Conservation (phyloP, 805 yeast genomes). For the Pichia deserticola region DNA sequence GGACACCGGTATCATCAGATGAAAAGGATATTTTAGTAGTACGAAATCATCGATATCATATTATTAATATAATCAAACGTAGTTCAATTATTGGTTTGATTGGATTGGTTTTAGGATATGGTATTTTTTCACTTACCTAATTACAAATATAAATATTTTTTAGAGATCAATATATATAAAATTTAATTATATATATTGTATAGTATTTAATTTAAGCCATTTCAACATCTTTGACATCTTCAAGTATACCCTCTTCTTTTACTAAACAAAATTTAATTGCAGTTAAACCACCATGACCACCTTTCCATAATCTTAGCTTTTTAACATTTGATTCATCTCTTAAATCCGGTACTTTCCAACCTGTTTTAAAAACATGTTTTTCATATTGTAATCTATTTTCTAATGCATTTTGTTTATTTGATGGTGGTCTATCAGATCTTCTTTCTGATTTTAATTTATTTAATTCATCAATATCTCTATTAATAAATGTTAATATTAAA, state of each 20-base stretch:
- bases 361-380: conserved; percentile 53
- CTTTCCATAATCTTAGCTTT: conserved; percentile 68
- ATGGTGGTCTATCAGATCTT: conserved; percentile 83
- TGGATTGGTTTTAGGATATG: not conserved
- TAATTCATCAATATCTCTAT: conserved; percentile 71
- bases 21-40: conserved; percentile 35
- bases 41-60: conserved; percentile 16
- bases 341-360: conserved; percentile 67
- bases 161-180: too few relatives aligned
- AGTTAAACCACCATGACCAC: conserved; percentile 70
- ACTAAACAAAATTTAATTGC: conserved; percentile 44
- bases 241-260: conserved; percentile 18
- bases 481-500: conserved; percentile 54
- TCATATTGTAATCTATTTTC: conserved; percentile 60
- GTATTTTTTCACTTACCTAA: not conserved
- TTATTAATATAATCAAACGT: not conserved
- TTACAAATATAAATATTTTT: not conserved
- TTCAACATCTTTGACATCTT: conserved; percentile 7
- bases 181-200: not conserved
- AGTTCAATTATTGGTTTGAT: not conserved
- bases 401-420: conserved; percentile 59
- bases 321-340: conserved; percentile 52
- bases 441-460: conserved; percentile 51
- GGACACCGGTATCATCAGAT: conserved; percentile 52
- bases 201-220: conserved; percentile 1